phyloP scores from a whole-genome alignment of 1,284 basidiomycete genomes.

The Takashimella tepidaria region DNA sequence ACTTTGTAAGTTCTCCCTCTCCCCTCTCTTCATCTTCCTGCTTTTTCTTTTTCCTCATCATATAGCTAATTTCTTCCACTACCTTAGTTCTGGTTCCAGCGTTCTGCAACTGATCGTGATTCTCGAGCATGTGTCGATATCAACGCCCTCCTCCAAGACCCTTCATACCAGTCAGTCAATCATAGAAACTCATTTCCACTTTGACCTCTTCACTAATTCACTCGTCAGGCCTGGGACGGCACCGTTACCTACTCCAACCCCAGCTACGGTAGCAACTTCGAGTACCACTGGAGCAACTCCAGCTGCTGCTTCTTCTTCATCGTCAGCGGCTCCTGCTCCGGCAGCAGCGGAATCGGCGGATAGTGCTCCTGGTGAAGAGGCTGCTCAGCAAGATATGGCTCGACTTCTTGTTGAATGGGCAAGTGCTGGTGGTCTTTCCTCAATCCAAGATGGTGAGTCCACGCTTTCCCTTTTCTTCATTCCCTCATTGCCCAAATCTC shows the following conservation, averaged over 20 bases:
- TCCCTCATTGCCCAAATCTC: neutral
- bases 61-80: neutral
- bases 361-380: too few species aligned
- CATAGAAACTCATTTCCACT: too few species aligned
- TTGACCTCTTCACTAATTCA: too few species aligned
- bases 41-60: neutral
- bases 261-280: constrained; percentile 6
- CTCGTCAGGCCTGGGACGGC: constrained; percentile 6
- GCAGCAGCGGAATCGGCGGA: constrained; percentile 2
- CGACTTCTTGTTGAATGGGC: constrained; percentile 37
- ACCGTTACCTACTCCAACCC: constrained; percentile 17
- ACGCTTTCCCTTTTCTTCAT: neutral
- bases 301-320: constrained; percentile 17
- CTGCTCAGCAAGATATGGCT: constrained; percentile 37
- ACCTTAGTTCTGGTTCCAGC: constrained; percentile 46
- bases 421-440: constrained; percentile 5
- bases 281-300: constrained; percentile 12
- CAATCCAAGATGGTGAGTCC: constrained; percentile 9
- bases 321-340: constrained; percentile 30
- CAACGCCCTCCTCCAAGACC: constrained; percentile 40
- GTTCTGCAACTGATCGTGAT: constrained; percentile 26
- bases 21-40: neutral
- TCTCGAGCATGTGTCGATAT: constrained; percentile 37
- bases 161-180: constrained; percentile 35
- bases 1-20: constrained; percentile 37